These are phyloP conservation scores for Erodium maritimum DNA, from an alignment of 345 rosid species.

Conservation along the genomic window DNA sequence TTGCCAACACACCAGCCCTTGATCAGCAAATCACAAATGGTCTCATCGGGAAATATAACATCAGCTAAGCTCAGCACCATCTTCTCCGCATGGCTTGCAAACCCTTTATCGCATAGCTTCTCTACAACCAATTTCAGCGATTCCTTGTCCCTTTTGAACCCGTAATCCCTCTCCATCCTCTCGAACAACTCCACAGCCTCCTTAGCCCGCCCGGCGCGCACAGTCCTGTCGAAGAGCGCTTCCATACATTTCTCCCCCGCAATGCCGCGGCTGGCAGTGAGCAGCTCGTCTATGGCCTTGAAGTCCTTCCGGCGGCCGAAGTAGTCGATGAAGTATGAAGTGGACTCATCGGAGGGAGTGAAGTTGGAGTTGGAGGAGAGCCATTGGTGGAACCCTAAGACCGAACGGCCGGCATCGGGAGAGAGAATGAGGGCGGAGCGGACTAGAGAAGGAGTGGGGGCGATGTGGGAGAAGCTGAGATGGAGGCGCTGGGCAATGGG, in stretches of 20 bases:
- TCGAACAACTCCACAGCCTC: conserved; percentile 63
- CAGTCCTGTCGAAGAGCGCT: conserved; percentile 57
- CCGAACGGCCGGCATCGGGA: conserved; percentile 70
- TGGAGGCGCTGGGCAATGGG: conserved; percentile 48
- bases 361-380: conserved; percentile 31
- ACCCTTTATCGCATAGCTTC: conserved; percentile 59
- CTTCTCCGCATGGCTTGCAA: conserved; percentile 71
- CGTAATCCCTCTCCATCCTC: conserved; percentile 68
- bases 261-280: conserved; percentile 35
- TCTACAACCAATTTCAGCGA: conserved; percentile 52
- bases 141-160: conserved; percentile 55
- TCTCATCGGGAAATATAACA: conserved; percentile 83
- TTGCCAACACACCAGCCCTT: conserved; percentile 86
- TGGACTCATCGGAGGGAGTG: conserved; percentile 56
- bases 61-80: conserved; percentile 67
- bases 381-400: conserved; percentile 68
- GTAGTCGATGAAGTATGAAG: conserved; percentile 64
- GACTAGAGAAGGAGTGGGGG: conserved; percentile 43
- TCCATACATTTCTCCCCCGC: conserved; percentile 39
- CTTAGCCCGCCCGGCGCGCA: conserved; percentile 60
- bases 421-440: conserved; percentile 53
- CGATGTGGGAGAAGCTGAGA: conserved; percentile 69
- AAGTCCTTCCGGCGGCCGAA: conserved; percentile 90
- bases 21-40: conserved; percentile 66
- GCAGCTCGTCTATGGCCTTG: conserved; percentile 61